Evolutionary conservation across 176 grass and related monocot species (phyloP), one percentile per base, ranked within the genome.

Genomic region (Oryza brachyantha): DNA sequence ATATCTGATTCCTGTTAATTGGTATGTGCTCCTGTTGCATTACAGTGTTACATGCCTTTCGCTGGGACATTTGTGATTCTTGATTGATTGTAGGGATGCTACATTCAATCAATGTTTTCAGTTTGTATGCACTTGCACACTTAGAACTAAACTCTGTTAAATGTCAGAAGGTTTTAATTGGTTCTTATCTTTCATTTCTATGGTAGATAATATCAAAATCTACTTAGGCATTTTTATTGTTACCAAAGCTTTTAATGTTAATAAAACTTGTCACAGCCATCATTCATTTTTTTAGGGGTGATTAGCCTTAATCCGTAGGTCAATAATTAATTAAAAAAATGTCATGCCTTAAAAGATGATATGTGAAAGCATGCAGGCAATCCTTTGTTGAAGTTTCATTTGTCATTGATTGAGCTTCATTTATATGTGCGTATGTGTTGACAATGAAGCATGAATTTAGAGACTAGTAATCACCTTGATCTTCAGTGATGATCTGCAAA

Each of bases 1-100:
- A 37, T 85, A 98, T 82, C 81, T 98, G 50, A 89, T 77, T 25
- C 80, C 92, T 67, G 66, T 94, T 35, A 66, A 91, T 60, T 98
- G 96, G 96, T 98, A 94, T 74, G 82, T 52, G n/a, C 21, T 78
- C 28, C 62, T 32, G 6, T 29, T 27, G 5, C 22, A 35, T 72
- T 24, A 17, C 66, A 67, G 13, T 21, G 8, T 71, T 75, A 67
- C 31, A 73, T 86, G 35, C 19, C 29, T 64, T 81, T 59, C 75
- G 2, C 8, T 29, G 42, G n/a, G 21, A 66, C 79, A 42, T 72
- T 42, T 42, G 9, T 52, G 40, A 61, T 22, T 17, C 25, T 74
- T 46, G 22, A 27, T 42, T 28, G 52, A 35, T 57, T 78, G 27
- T 21, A 71, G 62, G 46, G 41, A 70, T 72, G 27, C 13, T 58